A percentile compares a stretch with the other conserved stretches of the same genome.
These are phyloP conservation scores for Pythium insidiosum DNA, from an alignment of 352 stramenopile genomes.

Conservation along the genomic window DNA sequence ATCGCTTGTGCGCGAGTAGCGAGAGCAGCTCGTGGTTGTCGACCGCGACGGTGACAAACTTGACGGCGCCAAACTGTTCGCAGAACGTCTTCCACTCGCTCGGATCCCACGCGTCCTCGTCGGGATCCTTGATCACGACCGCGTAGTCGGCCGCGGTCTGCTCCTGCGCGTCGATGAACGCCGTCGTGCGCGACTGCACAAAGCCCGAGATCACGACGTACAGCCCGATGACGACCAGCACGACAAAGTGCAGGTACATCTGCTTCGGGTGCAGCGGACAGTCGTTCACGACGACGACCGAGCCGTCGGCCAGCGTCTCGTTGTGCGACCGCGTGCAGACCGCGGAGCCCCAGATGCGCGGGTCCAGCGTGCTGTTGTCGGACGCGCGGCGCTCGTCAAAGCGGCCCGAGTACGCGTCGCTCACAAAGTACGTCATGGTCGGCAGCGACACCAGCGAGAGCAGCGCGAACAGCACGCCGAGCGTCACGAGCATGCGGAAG, in stretches of 20 bases:
- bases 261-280: conserved; percentile 42
- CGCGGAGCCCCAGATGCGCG: conserved; percentile 44
- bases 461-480: conserved; percentile 38
- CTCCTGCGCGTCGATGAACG: conserved; percentile 40
- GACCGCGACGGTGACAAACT: conserved; percentile 60
- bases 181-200: conserved; percentile 33
- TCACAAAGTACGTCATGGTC: conserved; percentile 60
- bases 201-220: conserved; percentile 36
- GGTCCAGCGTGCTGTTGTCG: conserved; percentile 29
- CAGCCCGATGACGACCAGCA: conserved; percentile 32
- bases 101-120: conserved; percentile 48
- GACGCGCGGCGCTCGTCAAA: conserved; percentile 18
- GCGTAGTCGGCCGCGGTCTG: conserved; percentile 71
- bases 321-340: conserved; percentile 38
- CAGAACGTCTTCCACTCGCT: conserved; percentile 71
- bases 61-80: conserved; percentile 52
- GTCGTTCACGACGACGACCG: conserved; percentile 20
- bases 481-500: conserved; percentile 63
- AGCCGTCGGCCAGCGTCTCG: conserved; percentile 11
- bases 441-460: conserved; percentile 50
- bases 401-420: conserved; percentile 45
- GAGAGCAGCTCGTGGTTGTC: conserved; percentile 53
- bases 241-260: conserved; percentile 49
- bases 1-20: conserved; percentile 48
- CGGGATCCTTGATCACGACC: conserved; percentile 62